Evolutionary conservation across 208 protist species (phyloP).

Genomic region (Strigomonas culicis): DNA sequence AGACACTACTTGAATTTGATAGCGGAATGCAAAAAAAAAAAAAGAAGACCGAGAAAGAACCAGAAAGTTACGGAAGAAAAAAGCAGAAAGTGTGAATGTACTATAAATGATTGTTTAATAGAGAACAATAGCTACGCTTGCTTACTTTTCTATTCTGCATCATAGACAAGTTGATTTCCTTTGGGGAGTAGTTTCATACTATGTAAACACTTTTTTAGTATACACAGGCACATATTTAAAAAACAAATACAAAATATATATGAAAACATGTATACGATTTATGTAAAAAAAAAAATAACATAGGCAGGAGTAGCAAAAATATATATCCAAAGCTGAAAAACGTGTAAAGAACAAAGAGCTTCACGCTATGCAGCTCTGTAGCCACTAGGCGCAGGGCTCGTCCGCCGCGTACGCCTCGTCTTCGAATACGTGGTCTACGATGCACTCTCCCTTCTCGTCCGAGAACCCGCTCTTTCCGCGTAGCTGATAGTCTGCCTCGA

Average conservation of each 20-base stretch:
- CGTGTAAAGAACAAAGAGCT: background rate
- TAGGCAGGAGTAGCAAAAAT: background rate
- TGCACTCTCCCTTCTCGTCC: background rate
- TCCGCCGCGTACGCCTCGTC: too few species aligned
- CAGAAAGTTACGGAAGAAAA: background rate
- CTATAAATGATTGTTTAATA: too few species aligned
- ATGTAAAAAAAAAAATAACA: background rate
- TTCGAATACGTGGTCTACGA: too few species aligned
- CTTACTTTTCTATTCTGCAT: too few species aligned
- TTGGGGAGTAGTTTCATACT: too few species aligned
- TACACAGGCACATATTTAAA: too few species aligned
- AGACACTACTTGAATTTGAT: background rate
- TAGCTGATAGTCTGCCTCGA: constrained; percentile 9
- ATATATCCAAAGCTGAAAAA: constrained; percentile 14
- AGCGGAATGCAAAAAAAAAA: background rate
- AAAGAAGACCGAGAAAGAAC: constrained; percentile 2
- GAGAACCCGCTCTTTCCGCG: background rate
- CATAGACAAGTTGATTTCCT: too few species aligned
- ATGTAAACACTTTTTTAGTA: too few species aligned
- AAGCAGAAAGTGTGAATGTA: background rate
- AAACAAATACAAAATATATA: too few species aligned
- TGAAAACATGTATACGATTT: background rate
- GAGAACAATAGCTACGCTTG: too few species aligned
- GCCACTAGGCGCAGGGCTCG: too few species aligned
- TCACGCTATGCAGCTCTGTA: too few species aligned